These are phyloP conservation scores for Fusarium sp. DNA, from an alignment of 2,329 filamentous ascomycete genomes.

Conservation along the genomic window DNA sequence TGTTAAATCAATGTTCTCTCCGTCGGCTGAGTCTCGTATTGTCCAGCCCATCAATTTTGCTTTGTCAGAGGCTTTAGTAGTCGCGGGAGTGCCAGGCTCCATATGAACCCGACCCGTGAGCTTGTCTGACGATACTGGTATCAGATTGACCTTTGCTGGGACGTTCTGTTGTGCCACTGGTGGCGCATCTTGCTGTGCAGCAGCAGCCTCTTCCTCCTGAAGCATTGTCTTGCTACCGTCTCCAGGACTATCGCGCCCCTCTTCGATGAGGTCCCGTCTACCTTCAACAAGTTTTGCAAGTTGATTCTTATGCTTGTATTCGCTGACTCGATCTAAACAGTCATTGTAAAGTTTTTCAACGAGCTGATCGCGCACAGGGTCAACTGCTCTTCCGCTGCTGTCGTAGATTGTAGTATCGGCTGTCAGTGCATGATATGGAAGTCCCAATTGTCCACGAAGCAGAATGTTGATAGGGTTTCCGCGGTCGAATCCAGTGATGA, in stretches of 20 bases:
- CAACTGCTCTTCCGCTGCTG: slow-evolving; percentile 78
- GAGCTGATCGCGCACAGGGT: slow-evolving; percentile 79
- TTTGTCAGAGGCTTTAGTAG: slow-evolving; percentile 78
- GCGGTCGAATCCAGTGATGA: slow-evolving; percentile 95
- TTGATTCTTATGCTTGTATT: slow-evolving; percentile 83
- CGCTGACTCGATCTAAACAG: slow-evolving; percentile 88
- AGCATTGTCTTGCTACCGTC: slow-evolving; percentile 76
- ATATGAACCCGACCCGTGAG: slow-evolving; percentile 78
- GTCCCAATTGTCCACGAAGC: slow-evolving; percentile 86
- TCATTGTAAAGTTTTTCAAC: slow-evolving; percentile 96
- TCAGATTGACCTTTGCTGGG: slow-evolving; percentile 63
- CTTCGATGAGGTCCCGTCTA: slow-evolving; percentile 81
- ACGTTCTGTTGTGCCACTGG: slow-evolving; percentile 64
- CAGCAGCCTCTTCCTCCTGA: slow-evolving; percentile 75
- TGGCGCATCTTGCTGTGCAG: slow-evolving; percentile 65
- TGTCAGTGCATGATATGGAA: slow-evolving; percentile 84
- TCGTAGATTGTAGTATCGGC: slow-evolving; percentile 92
- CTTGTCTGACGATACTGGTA: slow-evolving; percentile 72
- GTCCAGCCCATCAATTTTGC: slow-evolving; percentile 85
- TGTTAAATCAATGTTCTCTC: slow-evolving; percentile 77
- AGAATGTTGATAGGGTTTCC: slow-evolving; percentile 94
- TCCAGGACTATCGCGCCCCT: slow-evolving; percentile 79
- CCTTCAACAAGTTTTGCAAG: slow-evolving; percentile 80
- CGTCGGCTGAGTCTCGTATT: slow-evolving; percentile 69
- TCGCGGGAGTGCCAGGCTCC: slow-evolving; percentile 73